phyloP scores from a whole-genome alignment of 371 early-diverging fungal genomes.

The Apophysomyces trapeziformis region DNA sequence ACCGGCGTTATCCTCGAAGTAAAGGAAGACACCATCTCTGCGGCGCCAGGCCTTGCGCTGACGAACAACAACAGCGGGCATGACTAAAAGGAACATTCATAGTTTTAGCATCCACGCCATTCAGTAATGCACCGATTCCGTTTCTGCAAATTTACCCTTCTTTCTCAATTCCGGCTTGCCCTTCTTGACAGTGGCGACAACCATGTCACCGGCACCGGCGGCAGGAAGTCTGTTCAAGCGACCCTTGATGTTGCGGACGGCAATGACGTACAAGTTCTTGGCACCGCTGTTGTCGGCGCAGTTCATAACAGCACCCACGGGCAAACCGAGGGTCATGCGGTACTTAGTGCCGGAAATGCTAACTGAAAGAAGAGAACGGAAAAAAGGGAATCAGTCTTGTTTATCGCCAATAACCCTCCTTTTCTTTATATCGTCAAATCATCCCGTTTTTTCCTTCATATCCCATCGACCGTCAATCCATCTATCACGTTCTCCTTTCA shows the following conservation, averaged over 20 bases:
- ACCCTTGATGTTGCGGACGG: slow-evolving; percentile 97
- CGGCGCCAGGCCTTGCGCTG: slow-evolving; percentile 99
- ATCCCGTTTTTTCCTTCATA: neutral
- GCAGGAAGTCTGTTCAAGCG: slow-evolving; percentile 99
- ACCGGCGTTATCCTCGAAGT: slow-evolving; percentile 88
- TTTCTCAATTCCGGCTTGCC: slow-evolving; percentile 99
- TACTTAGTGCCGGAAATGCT: slow-evolving; percentile 94
- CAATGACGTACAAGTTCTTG: slow-evolving; percentile 99
- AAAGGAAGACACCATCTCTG: slow-evolving; percentile 98
- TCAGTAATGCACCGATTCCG: neutral
- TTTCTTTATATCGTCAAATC: neutral
- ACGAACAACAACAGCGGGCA: slow-evolving; percentile 99
- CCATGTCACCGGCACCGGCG: slow-evolving; percentile 99
- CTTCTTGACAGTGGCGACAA: slow-evolving; percentile 99
- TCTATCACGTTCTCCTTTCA: neutral
- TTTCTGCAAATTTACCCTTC: slow-evolving; percentile 75
- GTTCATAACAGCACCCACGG: slow-evolving; percentile 99
- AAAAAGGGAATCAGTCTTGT: neutral
- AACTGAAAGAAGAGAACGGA: slow-evolving; percentile 27
- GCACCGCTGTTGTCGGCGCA: slow-evolving; percentile 99
- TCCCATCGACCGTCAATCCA: slow-evolving; percentile 1
- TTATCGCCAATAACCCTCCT: neutral
- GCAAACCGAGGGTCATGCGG: slow-evolving; percentile 99
- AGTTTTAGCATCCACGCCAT: slow-evolving; percentile 1
- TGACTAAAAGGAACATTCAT: slow-evolving; percentile 60